phyloP scores from a whole-genome alignment of 371 early-diverging fungal species.

The Synchytrium microbalum region DNA sequence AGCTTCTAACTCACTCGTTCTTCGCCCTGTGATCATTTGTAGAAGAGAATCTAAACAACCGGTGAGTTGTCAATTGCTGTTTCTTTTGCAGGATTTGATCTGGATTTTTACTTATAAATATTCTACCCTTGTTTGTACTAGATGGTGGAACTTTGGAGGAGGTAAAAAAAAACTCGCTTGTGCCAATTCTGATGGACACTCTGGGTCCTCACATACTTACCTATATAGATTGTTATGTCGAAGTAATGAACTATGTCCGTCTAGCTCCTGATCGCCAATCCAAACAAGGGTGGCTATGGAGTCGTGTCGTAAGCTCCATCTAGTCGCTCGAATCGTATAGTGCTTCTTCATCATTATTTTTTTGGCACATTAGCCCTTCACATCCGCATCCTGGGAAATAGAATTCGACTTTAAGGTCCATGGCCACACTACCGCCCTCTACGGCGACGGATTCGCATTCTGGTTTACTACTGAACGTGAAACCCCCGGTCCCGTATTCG shows the following conservation, averaged over 20 bases:
- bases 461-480: conserved; percentile 66
- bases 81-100: neutral
- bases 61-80: too few species aligned
- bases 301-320: conserved; percentile 15
- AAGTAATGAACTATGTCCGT: conserved; percentile 52
- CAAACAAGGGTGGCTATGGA: conserved; percentile 83
- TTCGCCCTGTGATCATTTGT: neutral
- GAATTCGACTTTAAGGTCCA: conserved; percentile 88
- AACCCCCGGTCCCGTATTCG: conserved; percentile 80
- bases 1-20: neutral
- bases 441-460: conserved; percentile 94
- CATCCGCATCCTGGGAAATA: conserved; percentile 67
- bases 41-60: conserved; percentile 24
- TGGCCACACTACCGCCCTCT: conserved; percentile 54
- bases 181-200: neutral
- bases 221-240: conserved; percentile 29
- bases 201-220: neutral
- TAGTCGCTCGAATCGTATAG: conserved; percentile 6
- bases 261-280: conserved; percentile 75
- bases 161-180: conserved; percentile 15
- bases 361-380: conserved; percentile 45
- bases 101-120: neutral
- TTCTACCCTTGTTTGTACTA: conserved; percentile 2
- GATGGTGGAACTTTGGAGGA: conserved; percentile 45
- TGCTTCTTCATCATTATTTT: conserved; percentile 4